phyloP scores from a whole-genome alignment of 306 rosid species.

The Castanospermum australe region DNA sequence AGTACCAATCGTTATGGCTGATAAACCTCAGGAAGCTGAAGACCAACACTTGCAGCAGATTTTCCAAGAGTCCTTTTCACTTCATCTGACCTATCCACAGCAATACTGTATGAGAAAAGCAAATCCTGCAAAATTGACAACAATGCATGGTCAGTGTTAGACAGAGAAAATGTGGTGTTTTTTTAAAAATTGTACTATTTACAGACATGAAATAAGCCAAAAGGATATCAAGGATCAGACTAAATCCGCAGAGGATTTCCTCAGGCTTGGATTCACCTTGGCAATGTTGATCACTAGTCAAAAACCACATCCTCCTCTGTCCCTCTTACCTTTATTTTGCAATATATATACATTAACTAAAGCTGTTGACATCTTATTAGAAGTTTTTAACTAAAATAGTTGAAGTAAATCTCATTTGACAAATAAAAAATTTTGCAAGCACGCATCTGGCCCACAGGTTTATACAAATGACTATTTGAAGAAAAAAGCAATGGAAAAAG shows the following conservation, averaged over 20 bases:
- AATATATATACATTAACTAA: not conserved
- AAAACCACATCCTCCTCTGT: not conserved
- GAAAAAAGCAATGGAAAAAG: slow-evolving; percentile 21
- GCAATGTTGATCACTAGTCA: not conserved
- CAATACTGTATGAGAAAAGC: slow-evolving; percentile 87
- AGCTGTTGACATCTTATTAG: slow-evolving; percentile 3
- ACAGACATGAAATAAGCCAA: slow-evolving; percentile 4
- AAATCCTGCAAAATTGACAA: slow-evolving; percentile 61
- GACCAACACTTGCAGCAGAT: slow-evolving; percentile 96
- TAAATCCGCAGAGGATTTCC: not conserved
- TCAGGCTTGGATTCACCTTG: not conserved
- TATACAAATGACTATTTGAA: not conserved
- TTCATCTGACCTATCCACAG: slow-evolving; percentile 83
- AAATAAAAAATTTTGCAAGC: not conserved
- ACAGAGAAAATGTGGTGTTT: not conserved
- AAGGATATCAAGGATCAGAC: not conserved
- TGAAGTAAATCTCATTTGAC: slow-evolving; percentile 3
- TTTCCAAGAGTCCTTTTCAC: slow-evolving; percentile 77
- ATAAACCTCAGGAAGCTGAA: slow-evolving; percentile 80
- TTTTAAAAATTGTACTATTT: not conserved
- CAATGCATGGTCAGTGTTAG: not conserved
- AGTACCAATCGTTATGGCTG: slow-evolving; percentile 40
- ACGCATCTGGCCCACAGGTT: not conserved
- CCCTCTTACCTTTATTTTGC: not conserved
- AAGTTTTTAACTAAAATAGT: not conserved